A percentile compares a stretch with the other conserved stretches of the same genome.
Evolutionary conservation across 1,139 yeast genomes (phyloP).

Genomic region (Geotrichum histeridarum): DNA sequence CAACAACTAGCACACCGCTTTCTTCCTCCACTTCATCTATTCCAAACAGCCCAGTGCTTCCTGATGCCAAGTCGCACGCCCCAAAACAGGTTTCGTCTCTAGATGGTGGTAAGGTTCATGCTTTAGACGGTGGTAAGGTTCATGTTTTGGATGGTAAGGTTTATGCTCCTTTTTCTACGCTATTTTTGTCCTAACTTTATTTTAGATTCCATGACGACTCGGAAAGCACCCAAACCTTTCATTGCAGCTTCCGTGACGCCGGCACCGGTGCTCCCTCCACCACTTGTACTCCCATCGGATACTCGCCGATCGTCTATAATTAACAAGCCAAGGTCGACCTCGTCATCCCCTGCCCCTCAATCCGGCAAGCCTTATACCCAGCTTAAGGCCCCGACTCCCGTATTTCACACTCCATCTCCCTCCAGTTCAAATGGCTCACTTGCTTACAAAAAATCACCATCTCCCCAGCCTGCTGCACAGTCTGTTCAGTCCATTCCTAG

Average conservation of each 20-base stretch:
- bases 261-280: conserved; percentile 17
- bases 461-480: conserved; percentile 7
- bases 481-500: conserved; percentile 7
- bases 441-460: conserved; percentile 1
- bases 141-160: neutral
- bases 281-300: conserved; percentile 33
- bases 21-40: conserved; percentile 17
- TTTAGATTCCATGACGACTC: neutral
- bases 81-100: conserved; percentile 7
- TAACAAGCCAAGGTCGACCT: conserved; percentile 22
- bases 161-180: neutral
- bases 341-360: conserved; percentile 19
- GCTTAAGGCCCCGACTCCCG: conserved; percentile 15
- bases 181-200: conserved; percentile 1
- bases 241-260: conserved; percentile 15
- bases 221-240: conserved; percentile 9
- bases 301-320: conserved; percentile 28
- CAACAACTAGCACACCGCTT: conserved; percentile 10
- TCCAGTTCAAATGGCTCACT: conserved; percentile 14
- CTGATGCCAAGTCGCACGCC: conserved; percentile 8
- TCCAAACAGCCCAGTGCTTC: conserved; percentile 11
- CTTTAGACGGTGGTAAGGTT: neutral
- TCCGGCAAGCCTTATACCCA: conserved; percentile 10
- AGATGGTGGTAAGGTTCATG: conserved; percentile 7
- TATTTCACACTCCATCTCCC: conserved; percentile 16